phyloP scores from a whole-genome alignment of 306 rosid genomes.

The Elaeagnus macrophylla region DNA sequence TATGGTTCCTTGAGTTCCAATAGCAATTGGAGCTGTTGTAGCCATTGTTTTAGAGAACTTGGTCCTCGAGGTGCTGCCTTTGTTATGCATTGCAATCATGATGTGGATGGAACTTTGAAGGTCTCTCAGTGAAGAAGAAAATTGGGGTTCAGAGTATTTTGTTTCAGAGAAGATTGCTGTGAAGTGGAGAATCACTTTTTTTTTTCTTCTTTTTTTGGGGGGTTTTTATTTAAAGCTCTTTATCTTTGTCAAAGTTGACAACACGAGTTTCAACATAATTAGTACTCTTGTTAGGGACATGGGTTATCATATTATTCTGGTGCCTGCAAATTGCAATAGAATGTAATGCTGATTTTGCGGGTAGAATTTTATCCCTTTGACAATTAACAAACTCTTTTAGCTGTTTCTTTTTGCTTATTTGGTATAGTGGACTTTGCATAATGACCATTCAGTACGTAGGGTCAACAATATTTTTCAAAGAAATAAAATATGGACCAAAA shows the following conservation, averaged over 20 bases:
- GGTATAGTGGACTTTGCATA: not conserved
- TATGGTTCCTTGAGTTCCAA: slow-evolving; percentile 77
- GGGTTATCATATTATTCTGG: slow-evolving; percentile 20
- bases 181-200: slow-evolving; percentile 27
- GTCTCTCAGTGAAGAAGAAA: slow-evolving; percentile 47
- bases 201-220: slow-evolving; percentile 4
- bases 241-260: slow-evolving; percentile 30
- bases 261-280: slow-evolving; percentile 43
- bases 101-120: slow-evolving; percentile 19
- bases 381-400: slow-evolving; percentile 2
- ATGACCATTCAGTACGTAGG: slow-evolving; percentile 11
- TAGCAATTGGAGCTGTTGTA: slow-evolving; percentile 49
- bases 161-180: slow-evolving; percentile 27
- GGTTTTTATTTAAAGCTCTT: slow-evolving; percentile 18
- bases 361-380: slow-evolving; percentile 23
- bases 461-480: not conserved
- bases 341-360: slow-evolving; percentile 29
- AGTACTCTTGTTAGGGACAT: slow-evolving; percentile 26
- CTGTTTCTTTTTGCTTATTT: slow-evolving; percentile 13
- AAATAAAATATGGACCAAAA: not conserved
- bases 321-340: slow-evolving; percentile 9
- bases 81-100: slow-evolving; percentile 3
- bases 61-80: slow-evolving; percentile 20
- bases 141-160: slow-evolving; percentile 18
- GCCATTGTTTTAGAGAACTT: slow-evolving; percentile 42